Evolutionary conservation across 257 asterid species (phyloP), one percentile per base, ranked within the genome.

Genomic region (Jaltomata sinuosa): DNA sequence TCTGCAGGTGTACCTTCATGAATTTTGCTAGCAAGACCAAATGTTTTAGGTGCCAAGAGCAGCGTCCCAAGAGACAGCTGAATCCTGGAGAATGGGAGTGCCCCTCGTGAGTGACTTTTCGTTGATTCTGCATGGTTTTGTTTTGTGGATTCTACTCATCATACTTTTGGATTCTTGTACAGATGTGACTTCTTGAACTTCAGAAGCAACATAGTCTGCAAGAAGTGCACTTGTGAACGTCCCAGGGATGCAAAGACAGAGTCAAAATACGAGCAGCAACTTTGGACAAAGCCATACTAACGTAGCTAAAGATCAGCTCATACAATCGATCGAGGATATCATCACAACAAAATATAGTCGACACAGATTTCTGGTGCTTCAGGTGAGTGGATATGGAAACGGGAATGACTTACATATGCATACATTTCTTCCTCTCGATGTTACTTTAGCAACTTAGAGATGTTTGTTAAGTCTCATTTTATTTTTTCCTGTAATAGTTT

Each of bases 61-160:
- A 89, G 50, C 98, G 97, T 6, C 97, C 98, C 19, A 86, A 81
- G 85, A 90, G 92, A 87, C 86, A 88, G 40, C 89, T 95, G 36
- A 87, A 76, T 84, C 94, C 92, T 4, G 99, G 98, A 80, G 98
- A 97, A 72, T 97, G 99, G 99, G 95, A 94, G 82, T 96, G 98
- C 89, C 89, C 96, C 32, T 59, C 84, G 98, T 96, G 85, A 93
- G 94, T 92, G 88, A 53, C 19, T 82, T 72, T 47, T 83, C 52
- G 82, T 87, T n/a, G 53, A 32, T 54, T 67, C 16, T 76, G 83
- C 71, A 49, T 83, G 52, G 53, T 71, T 36, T 50, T 38, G 54
- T 69, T 79, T 52, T 45, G 67, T 50, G 84, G 62, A 71, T 64
- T 55, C 27, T 47, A 52, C 65, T 34, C 27, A 69, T 72, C 22